Evolutionary conservation across 768 basidiomycete species (phyloP), one percentile per base, ranked within the genome.

Genomic region (Hygrocybe punicea): DNA sequence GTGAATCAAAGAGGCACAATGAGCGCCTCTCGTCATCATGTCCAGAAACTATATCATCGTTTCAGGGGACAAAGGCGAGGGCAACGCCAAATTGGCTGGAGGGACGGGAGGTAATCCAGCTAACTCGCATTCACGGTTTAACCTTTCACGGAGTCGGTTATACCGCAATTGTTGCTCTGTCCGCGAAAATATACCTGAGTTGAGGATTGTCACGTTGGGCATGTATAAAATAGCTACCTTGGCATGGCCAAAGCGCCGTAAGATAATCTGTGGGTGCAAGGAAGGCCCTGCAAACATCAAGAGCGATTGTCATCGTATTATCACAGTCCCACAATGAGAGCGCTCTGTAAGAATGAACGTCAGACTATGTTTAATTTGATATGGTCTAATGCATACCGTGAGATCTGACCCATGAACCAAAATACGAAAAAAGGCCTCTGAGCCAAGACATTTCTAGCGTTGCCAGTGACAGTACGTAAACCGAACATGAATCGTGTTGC

Each of bases 331-430:
- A 89, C 53, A 89, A 69, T 7, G 73, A 72, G 55, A 89, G 63
- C 4, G 81, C 77, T 55, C 84, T 86, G 59, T 33, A 58, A 17
- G 24, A 14, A 37, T 57, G 44, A 52, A 44, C 61, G 29, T 39
- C 21, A 45, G 53, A 55, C n/a, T 60, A 57, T 52, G 51, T 17
- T 13, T 42, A 42, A 48, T 21, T 33, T 53, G 24, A 45, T 19
- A 49, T n/a, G n/a, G n/a, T n/a, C n/a, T 45, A 53, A 67, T 68
- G 52, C 53, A 24, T 56, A 81, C 84, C 83, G 78, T 65, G 74
- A 76, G 53, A 89, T 79, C 69, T 88, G 85, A 19, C 79, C 78
- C 84, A 87, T 85, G 65, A 89, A 87, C 86, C 86, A 89, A 67
- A 86, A 86, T 21, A 83, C 75, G 65, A 83, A 86, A 65, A 85